Base-by-base conservation (phyloP, 1,284 basidiomycete species). In the Fomitopsis betulina region DNA sequence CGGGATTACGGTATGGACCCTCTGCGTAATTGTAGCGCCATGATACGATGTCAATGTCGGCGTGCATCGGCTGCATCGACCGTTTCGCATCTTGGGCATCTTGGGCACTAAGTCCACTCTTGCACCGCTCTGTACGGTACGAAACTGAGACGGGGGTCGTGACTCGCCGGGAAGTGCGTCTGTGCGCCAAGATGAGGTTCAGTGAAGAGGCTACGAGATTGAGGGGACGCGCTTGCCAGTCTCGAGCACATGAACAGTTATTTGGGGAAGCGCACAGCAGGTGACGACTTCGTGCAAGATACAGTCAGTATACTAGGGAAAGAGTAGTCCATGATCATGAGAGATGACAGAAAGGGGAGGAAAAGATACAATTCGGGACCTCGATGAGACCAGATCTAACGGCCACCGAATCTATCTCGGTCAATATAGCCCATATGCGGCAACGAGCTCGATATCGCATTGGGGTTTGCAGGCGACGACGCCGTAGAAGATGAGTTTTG, bases 381-480 rank as follows among this genome's bases (percentile, higher is more conserved):
- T 25, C 37, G 19, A 58, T 27, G 15, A 54, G 12, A 58, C 30
- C 12, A 23, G 38, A 49, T 33, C 57, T 61, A 63, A 37, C 62
- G 64, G 27, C 57, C 59, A 9, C 62, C 62, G 37, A 59, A 63
- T 54, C 63, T 62, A 54, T 45, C 35, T 49, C 64, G 61, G 8
- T 65, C 64, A 63, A 65, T 65, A 42, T 65, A 65, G 30, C 42
- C 51, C 55, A 64, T 58, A 17, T 57, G 62, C 15, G 62, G 52
- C 1, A 30, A n/a, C 17, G 64, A 53, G 17, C 52, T 53, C n/a
- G 61, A 40, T 23, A 58, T 59, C 6, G 63, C 49, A 25, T 54
- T 53, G n/a, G 62, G 51, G n/a, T 62, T 58, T 21, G 63, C 54
- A 15, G 65, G 63, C 7, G 62, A 63, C 9, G 57, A 43, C 35